Evolutionary conservation across 2,329 filamentous ascomycete species (phyloP).

Genomic region (Diaporthe caulivora): DNA sequence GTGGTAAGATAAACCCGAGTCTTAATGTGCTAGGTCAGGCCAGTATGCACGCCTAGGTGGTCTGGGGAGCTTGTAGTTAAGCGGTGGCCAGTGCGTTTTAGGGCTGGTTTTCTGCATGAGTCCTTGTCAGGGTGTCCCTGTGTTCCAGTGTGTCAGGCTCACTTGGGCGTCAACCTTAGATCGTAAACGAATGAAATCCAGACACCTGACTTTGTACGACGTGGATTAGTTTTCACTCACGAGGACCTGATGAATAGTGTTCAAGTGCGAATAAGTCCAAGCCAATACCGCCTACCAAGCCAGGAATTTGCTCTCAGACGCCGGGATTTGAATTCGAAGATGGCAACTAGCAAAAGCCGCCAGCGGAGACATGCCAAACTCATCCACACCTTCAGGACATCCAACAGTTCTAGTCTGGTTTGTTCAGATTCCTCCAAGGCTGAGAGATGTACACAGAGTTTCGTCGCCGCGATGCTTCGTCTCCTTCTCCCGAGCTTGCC

Average conservation of each 20-base stretch:
- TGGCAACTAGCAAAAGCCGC: too few relatives aligned
- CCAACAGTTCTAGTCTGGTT: neutral
- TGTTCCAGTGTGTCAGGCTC: neutral
- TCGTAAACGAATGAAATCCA: neutral
- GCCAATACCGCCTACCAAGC: too few relatives aligned
- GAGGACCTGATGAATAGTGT: neutral
- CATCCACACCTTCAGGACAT: neutral
- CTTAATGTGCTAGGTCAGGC: neutral
- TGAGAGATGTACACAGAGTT: neutral
- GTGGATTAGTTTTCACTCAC: neutral
- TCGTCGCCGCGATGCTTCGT: neutral
- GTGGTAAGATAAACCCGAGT: neutral
- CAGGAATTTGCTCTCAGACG: neutral
- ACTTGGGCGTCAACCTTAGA: neutral
- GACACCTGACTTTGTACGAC: too few relatives aligned
- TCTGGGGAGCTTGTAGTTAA: slow-evolving; percentile 7
- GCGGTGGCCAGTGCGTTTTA: slow-evolving; percentile 36
- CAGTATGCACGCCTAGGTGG: neutral
- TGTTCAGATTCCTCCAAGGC: neutral
- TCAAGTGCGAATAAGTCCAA: neutral
- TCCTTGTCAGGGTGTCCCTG: slow-evolving; percentile 9
- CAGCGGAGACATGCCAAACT: too few relatives aligned
- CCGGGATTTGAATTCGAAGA: too few relatives aligned
- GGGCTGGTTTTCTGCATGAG: neutral
- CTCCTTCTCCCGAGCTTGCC: neutral